These are phyloP conservation scores for Orbilia brochopaga DNA, from an alignment of 2,329 filamentous ascomycete species.

Conservation along the genomic window DNA sequence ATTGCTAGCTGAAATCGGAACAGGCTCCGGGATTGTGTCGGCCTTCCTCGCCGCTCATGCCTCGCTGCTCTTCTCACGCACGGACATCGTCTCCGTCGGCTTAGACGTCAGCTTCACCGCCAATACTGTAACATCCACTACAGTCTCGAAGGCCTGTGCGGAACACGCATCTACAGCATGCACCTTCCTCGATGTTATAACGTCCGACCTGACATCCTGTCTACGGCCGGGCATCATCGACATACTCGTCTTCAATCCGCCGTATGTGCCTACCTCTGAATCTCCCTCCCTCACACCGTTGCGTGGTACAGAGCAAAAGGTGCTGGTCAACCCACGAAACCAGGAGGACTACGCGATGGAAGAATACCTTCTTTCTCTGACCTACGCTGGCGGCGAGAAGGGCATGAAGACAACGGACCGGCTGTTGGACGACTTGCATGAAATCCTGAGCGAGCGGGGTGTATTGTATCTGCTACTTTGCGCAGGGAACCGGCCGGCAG, in stretches of 20 bases:
- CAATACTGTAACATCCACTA: conserved; percentile 73
- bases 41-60: conserved; percentile 84
- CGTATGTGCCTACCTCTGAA: conserved; percentile 86
- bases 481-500: conserved; percentile 82
- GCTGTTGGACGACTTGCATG: conserved; percentile 72
- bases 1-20: conserved; percentile 82
- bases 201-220: conserved; percentile 72
- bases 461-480: conserved; percentile 90
- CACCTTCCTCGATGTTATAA: conserved; percentile 69
- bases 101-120: conserved; percentile 87
- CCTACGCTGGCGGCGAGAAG: conserved; percentile 85
- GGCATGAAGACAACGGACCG: conserved; percentile 94
- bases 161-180: conserved; percentile 57
- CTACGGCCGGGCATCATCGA: conserved; percentile 71
- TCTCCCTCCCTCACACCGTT: conserved; percentile 64
- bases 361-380: conserved; percentile 79
- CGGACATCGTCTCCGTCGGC: conserved; percentile 72
- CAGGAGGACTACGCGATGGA: conserved; percentile 72
- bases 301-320: conserved; percentile 51
- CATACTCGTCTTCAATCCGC: conserved; percentile 92
- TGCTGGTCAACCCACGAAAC: conserved; percentile 52
- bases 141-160: conserved; percentile 58
- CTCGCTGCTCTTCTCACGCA: conserved; percentile 72
- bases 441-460: conserved; percentile 69
- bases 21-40: conserved; percentile 91